phyloP scores from a whole-genome alignment of 2,329 filamentous ascomycete genomes.

The Diaporthe sp. region DNA sequence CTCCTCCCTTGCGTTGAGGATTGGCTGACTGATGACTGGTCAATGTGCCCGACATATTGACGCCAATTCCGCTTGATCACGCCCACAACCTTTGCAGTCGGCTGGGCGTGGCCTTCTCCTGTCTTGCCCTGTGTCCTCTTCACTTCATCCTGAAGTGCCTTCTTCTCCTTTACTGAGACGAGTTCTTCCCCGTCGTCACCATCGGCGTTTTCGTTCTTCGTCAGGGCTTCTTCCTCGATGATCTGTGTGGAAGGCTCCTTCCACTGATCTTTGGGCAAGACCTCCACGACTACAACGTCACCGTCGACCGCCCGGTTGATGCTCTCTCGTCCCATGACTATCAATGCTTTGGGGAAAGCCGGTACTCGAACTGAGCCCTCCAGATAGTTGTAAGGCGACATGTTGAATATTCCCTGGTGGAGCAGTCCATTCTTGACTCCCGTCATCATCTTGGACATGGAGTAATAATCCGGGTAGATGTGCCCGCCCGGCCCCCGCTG shows the following conservation, averaged over 20 bases:
- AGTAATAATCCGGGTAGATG: conserved; percentile 91
- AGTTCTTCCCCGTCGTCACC: conserved; percentile 81
- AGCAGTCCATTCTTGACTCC: conserved; percentile 89
- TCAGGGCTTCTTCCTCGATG: conserved; percentile 92
- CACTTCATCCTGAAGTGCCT: conserved; percentile 91
- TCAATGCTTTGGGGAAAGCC: conserved; percentile 88
- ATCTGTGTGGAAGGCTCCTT: conserved; percentile 96
- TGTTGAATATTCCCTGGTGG: conserved; percentile 95
- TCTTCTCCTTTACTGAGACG: conserved; percentile 90
- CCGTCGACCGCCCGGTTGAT: conserved; percentile 95
- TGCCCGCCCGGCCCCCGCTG: conserved; percentile 76
- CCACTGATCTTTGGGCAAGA: conserved; percentile 96
- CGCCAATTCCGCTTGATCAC: conserved; percentile 97
- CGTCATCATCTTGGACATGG: conserved; percentile 93
- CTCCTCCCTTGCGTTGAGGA: conserved; percentile 82
- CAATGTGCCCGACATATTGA: conserved; percentile 96
- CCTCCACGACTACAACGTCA: conserved; percentile 92
- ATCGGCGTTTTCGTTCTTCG: conserved; percentile 94
- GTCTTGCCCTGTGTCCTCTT: conserved; percentile 85
- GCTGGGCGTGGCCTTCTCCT: conserved; percentile 84
- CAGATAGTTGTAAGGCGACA: conserved; percentile 97
- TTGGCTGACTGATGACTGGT: conserved; percentile 84
- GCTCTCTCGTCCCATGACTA: conserved; percentile 93
- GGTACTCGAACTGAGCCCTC: conserved; percentile 93
- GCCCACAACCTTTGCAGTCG: conserved; percentile 92